Base-by-base conservation (phyloP, 2,329 filamentous ascomycete genomes). In the Pezizomycotina sp. region DNA sequence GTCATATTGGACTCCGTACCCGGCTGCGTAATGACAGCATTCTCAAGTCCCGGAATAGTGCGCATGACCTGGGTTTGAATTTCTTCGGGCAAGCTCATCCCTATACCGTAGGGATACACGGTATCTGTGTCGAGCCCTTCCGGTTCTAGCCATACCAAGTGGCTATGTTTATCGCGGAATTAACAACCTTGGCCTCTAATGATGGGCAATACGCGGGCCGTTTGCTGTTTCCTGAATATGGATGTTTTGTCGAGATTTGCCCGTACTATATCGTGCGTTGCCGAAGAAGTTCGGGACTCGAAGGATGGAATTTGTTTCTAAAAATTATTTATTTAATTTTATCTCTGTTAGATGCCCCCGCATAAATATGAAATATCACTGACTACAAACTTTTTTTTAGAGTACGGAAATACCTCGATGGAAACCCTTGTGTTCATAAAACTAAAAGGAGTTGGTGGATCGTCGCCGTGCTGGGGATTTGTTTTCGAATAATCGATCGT, bases 1-100 rank as follows among this genome's bases (percentile, higher is more conserved):
- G 60, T 95, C 89, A 57, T 98, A 98, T 56, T 98, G 89, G 2
- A 98, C 89, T 5, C 89, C 89, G 52, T 98, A 98, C 6, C 86
- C 89, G 86, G 77, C 52, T 95, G 86, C 5, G 92, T 68, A 84
- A 98, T 93, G 16, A 65, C 73, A 4, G 83, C 83, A 41, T 84
- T 72, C 53, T 95, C 86, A 1, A 98, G 66, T 0, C 89, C 89
- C n/a, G 62, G 67, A 35, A 98, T 77, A 0, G 82, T 92, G 37
- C 74, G 77, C n/a, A 98, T 64, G 53, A 91, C 72, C 33, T 75
- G 69, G 50, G 80, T 75, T 56, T 98, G 89, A 0, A 79, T 82
- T 38, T 86, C 81, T 0, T 74, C 75, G 0, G 89, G 89, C 2
- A 98, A 74, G 0, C 89, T 98, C 82, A 95, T 95, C 18, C 83